Base-by-base conservation (phyloP, 2,329 filamentous ascomycete genomes). In the Alternaria sp. region DNA sequence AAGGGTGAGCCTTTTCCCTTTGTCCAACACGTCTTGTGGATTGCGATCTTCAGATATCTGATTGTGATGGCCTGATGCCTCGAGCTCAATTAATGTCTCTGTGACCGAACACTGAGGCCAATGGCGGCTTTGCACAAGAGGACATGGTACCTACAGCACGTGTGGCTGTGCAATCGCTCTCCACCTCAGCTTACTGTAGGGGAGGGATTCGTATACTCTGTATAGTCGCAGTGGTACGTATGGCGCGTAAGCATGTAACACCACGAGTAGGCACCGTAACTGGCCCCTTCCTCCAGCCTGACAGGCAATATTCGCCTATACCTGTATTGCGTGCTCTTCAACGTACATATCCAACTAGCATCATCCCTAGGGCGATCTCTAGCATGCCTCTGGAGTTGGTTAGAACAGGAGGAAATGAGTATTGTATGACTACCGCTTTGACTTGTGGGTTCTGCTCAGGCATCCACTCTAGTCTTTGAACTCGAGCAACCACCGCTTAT, bases 21-120 rank as follows among this genome's bases (percentile, higher is more conserved):
- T 49, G 46, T 20, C 20, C 32, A 49, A 49, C 46, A 24, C 2
- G 3, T 34, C 9, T 4, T 24, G 20, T 34, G 46, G 30, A 49
- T 49, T 49, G 20, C 32, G 46, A 49, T 49, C 46, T 49, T 49
- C 46, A 22, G 46, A 22, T 38, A 16, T 20, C 34, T 49, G 14
- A 36, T 26, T 36, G 20, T 30, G 20, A 36, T 38, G 32, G 20
- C 20, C 32, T 22, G 32, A n/a, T 34, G 30, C 46, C 34, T 34
- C 30, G 14, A 36, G 22, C 18, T 24, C 30, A 30, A 49, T 20
- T 20, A 38, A 49, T 12, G 20, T 22, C 32, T 36, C 46, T 36
- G 46, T 32, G 46, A 12, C 32, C 46, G 22, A 22, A 38, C 46
- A 49, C 28, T 49, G 46, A 36, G 46, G 22, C 46, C 8, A 36